Evolutionary conservation across 176 grass and related monocot species (phyloP), one percentile per base, ranked within the genome.

Genomic region (Areca catechu): DNA sequence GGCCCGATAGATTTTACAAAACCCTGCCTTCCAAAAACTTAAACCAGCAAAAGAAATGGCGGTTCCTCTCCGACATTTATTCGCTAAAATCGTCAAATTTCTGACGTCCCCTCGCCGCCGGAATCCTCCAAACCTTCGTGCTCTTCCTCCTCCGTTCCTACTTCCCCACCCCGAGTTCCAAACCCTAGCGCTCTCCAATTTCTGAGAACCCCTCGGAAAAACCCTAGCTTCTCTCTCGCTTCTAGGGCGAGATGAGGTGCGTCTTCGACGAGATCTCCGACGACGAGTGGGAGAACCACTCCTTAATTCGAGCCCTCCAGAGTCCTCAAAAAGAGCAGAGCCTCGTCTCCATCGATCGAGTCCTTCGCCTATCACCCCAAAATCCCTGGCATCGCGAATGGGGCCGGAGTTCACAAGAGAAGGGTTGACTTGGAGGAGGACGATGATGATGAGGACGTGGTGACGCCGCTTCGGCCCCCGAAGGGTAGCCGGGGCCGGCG

Each of bases 181-280:
- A 29, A 29, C 5, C 27, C 27, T 29, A 29, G 27, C 0, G 5
- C 5, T 29, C 27, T 29, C 27, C 5, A 28, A 29, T 29, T 6
- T 29, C 27, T 5, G 5, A 29, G 5, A 29, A 4, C 27, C 4
- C 27, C 27, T 29, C 27, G 27, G 5, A 29, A 29, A 29, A 29
- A 29, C 27, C 27, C 27, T 29, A 29, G 27, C 4, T 29, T 29
- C 27, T 29, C 27, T 9, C 1, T 9, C 34, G 1, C 7, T 37
- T 37, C 1, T 2, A 37, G 34, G 34, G 6, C 53, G 1, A 62
- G 74, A 85, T 86, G 93, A 77, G 66, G 62, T 74, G 83, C 34
- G 7, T 7, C 57, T 92, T 73, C 78, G 87, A 92, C 4, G 93
- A 92, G 76, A 98, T 98, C 81, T 85, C 76, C 58, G 93, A 92